A percentile compares a stretch with the other conserved stretches of the same genome.
These are phyloP conservation scores for Diutina rugosa DNA, from an alignment of 1,139 yeast genomes.

Conservation along the genomic window DNA sequence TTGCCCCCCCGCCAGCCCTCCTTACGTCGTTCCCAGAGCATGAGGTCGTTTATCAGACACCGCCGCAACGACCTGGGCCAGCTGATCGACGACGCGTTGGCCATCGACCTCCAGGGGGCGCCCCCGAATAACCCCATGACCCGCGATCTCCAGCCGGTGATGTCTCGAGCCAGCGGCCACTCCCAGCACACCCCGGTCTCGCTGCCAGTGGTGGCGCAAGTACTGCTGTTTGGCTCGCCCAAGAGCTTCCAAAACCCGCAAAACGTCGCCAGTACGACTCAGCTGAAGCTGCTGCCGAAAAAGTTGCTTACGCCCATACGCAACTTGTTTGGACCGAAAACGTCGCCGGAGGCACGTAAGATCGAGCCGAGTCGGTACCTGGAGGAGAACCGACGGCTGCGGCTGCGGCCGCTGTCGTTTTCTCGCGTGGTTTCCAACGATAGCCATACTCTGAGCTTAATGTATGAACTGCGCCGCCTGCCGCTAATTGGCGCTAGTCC, in stretches of 20 bases:
- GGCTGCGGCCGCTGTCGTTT: not conserved
- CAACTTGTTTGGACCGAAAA: not conserved
- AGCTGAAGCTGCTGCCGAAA: not conserved
- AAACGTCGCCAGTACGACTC: not conserved
- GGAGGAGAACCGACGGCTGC: not conserved
- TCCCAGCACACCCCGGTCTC: not conserved
- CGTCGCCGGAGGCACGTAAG: not conserved
- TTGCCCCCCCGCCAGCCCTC: too few species aligned
- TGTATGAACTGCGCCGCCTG: not conserved
- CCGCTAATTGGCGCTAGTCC: not conserved
- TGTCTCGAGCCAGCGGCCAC: not conserved
- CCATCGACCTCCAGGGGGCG: not conserved
- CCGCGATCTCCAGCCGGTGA: not conserved
- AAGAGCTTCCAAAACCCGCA: not conserved
- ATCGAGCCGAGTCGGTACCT: not conserved
- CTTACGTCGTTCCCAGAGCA: not conserved
- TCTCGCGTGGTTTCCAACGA: not conserved
- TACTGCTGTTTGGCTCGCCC: not conserved
- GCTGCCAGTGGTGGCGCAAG: not conserved
- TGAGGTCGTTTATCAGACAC: slow-evolving; percentile 2
- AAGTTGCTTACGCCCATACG: slow-evolving; percentile 1
- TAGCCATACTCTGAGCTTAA: not conserved
- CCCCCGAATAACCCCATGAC: not conserved
- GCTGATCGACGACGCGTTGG: not conserved
- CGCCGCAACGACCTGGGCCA: not conserved